Percentiles rank a stretch among this genome's conserved stretches.
Conservation (phyloP, 345 rosid genomes). For the Garcia nutans region DNA sequence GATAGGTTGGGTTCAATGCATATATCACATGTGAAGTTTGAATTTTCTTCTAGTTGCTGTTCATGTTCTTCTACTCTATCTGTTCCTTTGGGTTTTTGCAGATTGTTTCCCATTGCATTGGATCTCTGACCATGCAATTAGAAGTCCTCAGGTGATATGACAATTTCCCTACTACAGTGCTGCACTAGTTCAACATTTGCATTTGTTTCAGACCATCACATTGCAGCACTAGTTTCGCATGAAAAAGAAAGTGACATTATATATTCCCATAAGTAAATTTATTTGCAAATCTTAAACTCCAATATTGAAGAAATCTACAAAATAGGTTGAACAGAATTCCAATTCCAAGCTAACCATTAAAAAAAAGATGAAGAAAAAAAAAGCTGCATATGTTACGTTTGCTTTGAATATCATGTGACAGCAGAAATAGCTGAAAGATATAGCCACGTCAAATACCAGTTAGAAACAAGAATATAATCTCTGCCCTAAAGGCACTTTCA, state of each 20-base stretch:
- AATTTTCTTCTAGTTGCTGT: conserved; percentile 11
- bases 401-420: neutral
- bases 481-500: neutral
- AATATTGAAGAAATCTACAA: neutral
- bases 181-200: neutral
- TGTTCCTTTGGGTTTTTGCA: conserved; percentile 8
- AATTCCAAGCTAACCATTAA: neutral
- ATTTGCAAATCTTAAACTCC: neutral
- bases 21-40: conserved; percentile 29
- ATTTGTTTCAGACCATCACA: neutral
- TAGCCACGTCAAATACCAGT: neutral
- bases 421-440: neutral
- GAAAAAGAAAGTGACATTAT: neutral
- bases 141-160: neutral
- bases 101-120: conserved; percentile 29
- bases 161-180: neutral
- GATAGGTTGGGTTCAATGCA: conserved; percentile 26
- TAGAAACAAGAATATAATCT: neutral
- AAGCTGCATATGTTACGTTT: neutral
- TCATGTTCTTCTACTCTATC: conserved; percentile 3
- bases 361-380: neutral
- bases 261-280: neutral
- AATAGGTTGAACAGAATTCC: neutral
- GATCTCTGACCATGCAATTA: neutral
- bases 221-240: neutral